These are phyloP conservation scores for Phytophthora ohioensis DNA, from an alignment of 352 stramenopile genomes.

Conservation along the genomic window DNA sequence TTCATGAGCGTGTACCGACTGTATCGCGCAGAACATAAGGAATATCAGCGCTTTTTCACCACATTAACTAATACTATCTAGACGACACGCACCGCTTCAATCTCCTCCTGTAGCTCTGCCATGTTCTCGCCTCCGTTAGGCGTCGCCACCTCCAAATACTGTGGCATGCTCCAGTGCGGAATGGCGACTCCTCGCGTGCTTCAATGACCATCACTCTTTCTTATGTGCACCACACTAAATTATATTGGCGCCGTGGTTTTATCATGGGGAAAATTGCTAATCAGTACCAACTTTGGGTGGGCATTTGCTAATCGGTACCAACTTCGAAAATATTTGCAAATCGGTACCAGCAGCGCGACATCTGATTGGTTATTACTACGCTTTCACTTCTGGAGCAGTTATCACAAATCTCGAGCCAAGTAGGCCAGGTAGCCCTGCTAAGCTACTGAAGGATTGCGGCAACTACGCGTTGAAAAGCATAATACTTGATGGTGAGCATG, in stretches of 20 bases:
- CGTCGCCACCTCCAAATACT: slow-evolving; percentile 44
- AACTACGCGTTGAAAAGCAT: too few relatives aligned
- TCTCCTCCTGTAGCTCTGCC: neutral
- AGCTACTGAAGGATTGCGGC: too few relatives aligned
- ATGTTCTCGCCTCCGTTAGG: slow-evolving; percentile 9
- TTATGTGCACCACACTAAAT: slow-evolving; percentile 26
- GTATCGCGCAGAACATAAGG: slow-evolving; percentile 3
- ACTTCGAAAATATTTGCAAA: too few relatives aligned
- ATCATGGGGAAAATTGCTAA: too few relatives aligned
- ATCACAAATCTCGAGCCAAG: too few relatives aligned
- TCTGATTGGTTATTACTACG: too few relatives aligned
- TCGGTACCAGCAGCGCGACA: too few relatives aligned
- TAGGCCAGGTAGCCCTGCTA: too few relatives aligned
- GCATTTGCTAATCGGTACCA: too few relatives aligned
- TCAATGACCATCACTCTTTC: slow-evolving; percentile 29
- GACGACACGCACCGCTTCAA: slow-evolving; percentile 3
- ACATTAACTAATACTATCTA: neutral
- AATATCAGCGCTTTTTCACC: slow-evolving; percentile 1
- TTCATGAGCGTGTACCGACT: slow-evolving; percentile 17
- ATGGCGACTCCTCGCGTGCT: slow-evolving; percentile 19
- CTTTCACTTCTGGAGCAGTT: too few relatives aligned
- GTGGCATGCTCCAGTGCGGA: slow-evolving; percentile 26
- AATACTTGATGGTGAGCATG: too few relatives aligned
- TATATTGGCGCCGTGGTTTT: neutral
- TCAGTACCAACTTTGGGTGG: too few relatives aligned